Conservation (phyloP, 2,329 filamentous ascomycete genomes). For the Paramyrothecium sp. region DNA sequence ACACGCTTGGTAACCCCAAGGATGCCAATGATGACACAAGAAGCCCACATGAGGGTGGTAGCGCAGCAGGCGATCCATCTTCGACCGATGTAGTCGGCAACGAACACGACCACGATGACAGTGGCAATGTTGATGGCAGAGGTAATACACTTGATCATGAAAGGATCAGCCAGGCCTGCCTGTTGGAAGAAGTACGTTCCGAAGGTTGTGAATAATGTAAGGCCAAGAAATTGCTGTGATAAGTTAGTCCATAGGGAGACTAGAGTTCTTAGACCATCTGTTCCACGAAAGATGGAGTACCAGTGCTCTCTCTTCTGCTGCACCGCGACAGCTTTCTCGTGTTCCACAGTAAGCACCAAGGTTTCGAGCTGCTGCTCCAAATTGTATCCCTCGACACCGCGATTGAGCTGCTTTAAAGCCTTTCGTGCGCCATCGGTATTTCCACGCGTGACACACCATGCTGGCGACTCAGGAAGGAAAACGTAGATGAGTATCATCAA, state of each 20-base stretch:
- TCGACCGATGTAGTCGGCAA: constrained; percentile 9
- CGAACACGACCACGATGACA: constrained; percentile 9
- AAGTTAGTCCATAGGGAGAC: constrained; percentile 24
- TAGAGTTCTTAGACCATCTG: constrained; percentile 24
- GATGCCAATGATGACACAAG: constrained; percentile 11
- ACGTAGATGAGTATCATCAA: constrained; percentile 35
- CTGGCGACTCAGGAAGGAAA: constrained; percentile 36
- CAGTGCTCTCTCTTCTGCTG: constrained; percentile 20
- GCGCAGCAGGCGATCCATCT: constrained; percentile 10
- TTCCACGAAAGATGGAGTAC: constrained; percentile 27
- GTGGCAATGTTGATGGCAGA: constrained; percentile 16
- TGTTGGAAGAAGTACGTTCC: constrained; percentile 44
- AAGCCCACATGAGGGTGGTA: constrained; percentile 10
- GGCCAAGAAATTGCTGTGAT: constrained; percentile 15
- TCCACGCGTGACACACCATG: constrained; percentile 30
- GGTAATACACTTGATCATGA: constrained; percentile 16
- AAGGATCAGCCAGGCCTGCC: constrained; percentile 22
- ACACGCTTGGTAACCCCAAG: constrained; percentile 9
- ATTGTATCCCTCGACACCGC: constrained; percentile 23
- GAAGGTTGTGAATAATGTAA: constrained; percentile 8
- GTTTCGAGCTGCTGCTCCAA: constrained; percentile 24
- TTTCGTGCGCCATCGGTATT: constrained; percentile 14
- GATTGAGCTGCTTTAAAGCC: constrained; percentile 15
- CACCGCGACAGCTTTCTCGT: constrained; percentile 19
- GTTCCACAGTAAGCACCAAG: constrained; percentile 15